Evolutionary conservation across 1,284 basidiomycete species (phyloP).

Genomic region (Schizophyllum amplum): DNA sequence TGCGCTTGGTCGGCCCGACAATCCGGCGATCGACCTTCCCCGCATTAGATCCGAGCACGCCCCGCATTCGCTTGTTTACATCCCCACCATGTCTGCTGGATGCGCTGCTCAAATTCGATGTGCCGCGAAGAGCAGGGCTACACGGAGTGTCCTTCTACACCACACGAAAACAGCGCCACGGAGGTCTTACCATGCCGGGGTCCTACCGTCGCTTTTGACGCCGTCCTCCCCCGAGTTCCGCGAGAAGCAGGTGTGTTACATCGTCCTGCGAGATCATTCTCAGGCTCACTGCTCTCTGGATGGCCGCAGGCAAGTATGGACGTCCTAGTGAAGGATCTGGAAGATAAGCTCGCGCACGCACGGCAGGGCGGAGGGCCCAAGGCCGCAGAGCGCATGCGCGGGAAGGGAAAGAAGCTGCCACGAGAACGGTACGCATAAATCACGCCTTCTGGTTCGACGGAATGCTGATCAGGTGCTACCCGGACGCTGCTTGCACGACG

Average conservation of each 20-base stretch:
- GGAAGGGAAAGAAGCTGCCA: slow-evolving; percentile 79
- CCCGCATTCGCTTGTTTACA: not conserved
- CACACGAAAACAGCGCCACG: slow-evolving; percentile 11
- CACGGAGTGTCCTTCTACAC: no score
- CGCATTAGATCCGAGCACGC: not conserved
- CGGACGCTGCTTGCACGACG: no score
- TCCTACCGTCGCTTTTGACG: slow-evolving; percentile 65
- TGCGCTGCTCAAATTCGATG: no score
- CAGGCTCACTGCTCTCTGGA: not conserved
- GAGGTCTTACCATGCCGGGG: slow-evolving; percentile 54
- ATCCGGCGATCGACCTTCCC: no score
- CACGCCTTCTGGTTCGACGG: not conserved
- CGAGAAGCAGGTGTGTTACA: slow-evolving; percentile 39
- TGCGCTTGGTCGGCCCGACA: no score
- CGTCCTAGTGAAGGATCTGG: slow-evolving; percentile 52
- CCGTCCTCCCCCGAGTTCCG: slow-evolving; percentile 63
- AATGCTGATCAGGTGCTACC: not conserved
- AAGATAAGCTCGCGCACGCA: slow-evolving; percentile 46
- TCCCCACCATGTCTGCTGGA: not conserved
- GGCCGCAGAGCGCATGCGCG: slow-evolving; percentile 71
- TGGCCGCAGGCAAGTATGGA: slow-evolving; percentile 39
- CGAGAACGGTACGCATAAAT: slow-evolving; percentile 63
- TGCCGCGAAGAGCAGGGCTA: not conserved
- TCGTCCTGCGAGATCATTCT: not conserved
- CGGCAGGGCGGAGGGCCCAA: slow-evolving; percentile 60